Evolutionary conservation across 139 green algal species (phyloP), one percentile per base, ranked within the genome.

Genomic region (Ulvella scutata): DNA sequence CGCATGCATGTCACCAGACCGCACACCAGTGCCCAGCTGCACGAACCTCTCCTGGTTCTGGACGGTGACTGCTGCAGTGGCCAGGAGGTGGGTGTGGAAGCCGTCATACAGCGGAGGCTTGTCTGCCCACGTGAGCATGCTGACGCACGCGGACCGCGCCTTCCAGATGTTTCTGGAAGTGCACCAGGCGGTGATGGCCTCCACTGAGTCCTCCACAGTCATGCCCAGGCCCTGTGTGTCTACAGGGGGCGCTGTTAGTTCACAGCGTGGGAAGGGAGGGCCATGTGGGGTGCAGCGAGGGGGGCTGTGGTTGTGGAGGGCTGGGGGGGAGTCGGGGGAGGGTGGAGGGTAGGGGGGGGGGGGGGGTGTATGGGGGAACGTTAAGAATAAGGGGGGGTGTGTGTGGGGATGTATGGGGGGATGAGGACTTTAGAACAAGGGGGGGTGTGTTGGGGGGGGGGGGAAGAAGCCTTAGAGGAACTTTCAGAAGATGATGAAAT

Each of bases 21-120:
- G 17, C 17, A 59, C 40, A 59, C 40, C 40, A 26, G 40, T 59
- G 3, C 72, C 4, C 36, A 72, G 51, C 75, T 78, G 75, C 2
- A 61, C 75, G 40, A 78, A 78, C 23, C 75, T 51, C 37, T 78
- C 75, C 35, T 40, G 38, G 21, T 61, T 38, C 37, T 31, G 26
- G 20, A 78, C 75, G 2, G 75, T 78, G 13, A 74, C 59, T 3
- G 75, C 75, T 29, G 72, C 51, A 3, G 75, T 31, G 17, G 74
- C 75, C 13, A 74, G 38, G 36, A 78, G 38, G 2, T 61, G 28
- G 2, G 36, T 21, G 2, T 38, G 59, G 37, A 78, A 78, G 59
- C 75, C 44, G 13, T 61, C 51, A 51, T 72, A 78, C 20, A 78
- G 38, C 44, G 72, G 44, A 31, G 60, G 36, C 21, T 59, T 59